Evolutionary conservation across 2,329 filamentous ascomycete genomes (phyloP).

Genomic region (Exophiala viscosa): DNA sequence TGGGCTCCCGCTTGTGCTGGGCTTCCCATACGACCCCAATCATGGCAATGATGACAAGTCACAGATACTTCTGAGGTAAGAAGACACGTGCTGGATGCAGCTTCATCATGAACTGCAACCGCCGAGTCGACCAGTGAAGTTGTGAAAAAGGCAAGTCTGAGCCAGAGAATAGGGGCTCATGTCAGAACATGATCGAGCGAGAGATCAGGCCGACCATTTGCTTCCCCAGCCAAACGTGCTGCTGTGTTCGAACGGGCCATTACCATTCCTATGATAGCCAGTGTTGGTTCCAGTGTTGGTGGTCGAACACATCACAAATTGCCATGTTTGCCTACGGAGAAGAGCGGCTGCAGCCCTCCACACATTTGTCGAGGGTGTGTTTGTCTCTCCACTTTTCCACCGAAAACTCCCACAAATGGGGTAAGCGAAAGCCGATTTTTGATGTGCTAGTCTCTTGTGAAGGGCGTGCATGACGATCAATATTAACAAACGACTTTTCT

Average conservation of each 20-base stretch:
- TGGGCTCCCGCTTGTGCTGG: no score
- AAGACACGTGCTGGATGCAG: constrained; percentile 31
- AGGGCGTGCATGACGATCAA: no score
- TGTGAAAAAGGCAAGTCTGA: constrained; percentile 32
- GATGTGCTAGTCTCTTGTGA: no score
- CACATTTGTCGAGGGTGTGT: background rate
- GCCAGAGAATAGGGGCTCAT: constrained; percentile 3
- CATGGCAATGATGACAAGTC: constrained; percentile 29
- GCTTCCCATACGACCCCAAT: no score
- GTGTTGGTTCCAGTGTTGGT: background rate
- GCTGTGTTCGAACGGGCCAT: no score
- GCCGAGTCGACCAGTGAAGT: constrained; percentile 26
- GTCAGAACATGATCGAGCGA: background rate
- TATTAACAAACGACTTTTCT: no score
- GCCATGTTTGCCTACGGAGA: constrained; percentile 12
- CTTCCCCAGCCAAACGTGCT: no score
- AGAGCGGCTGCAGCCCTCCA: constrained; percentile 6
- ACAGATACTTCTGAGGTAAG: constrained; percentile 72
- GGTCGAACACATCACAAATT: background rate
- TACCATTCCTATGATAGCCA: background rate
- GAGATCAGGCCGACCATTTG: background rate
- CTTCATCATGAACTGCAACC: constrained; percentile 23
- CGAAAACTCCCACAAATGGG: background rate
- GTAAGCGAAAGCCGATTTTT: no score
- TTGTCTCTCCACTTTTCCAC: background rate